Evolutionary conservation across 2,329 filamentous ascomycete genomes (phyloP), one percentile per base, ranked within the genome.

Genomic region (Bipolaris victoriae): DNA sequence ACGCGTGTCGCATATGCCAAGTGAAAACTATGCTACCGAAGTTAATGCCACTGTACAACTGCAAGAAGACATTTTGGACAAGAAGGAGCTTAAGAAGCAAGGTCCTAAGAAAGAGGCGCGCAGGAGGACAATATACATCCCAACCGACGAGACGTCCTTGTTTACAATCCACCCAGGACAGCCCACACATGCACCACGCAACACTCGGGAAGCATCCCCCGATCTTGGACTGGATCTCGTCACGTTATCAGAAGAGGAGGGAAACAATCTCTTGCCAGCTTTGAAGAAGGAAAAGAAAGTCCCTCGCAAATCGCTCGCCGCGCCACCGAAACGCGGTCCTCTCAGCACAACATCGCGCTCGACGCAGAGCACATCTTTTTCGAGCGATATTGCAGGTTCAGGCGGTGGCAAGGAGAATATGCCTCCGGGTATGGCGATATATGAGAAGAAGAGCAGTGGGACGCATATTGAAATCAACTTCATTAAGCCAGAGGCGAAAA

Each of bases 371-470:
- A 66, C 71, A 7, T 74, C 75, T 4, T 72, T 76, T 39, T 69
- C 72, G 16, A 66, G 76, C 41, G 82, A 86, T 64, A 68, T 82
- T n/a, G 66, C 77, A 57, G 85, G 84, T 22, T 79, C 79, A 47
- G 83, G 83, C 33, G 80, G 80, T 4, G 86, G 86, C 5, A 89
- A 89, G 64, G 86, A 88, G 69, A 89, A 88, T 60, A 67, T 87
- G 5, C 85, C 85, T 13, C 86, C 85, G 1, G 81, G 80, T n/a
- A 62, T 68, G 52, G 66, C 69, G 13, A 62, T 70, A 5, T 58
- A 68, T 9, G 65, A 69, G 43, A 64, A 53, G 49, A 73, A 73
- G 58, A 52, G 61, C 36, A 53, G 56, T 13, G 66, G 66, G 15
- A 70, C 65, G 13, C 66, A 74, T 44, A 70, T 71, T 51, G 64